Percentiles rank a stretch among this genome's conserved stretches.
These are phyloP conservation scores for Polychaeton citri DNA, from an alignment of 2,329 filamentous ascomycete species.

Conservation along the genomic window DNA sequence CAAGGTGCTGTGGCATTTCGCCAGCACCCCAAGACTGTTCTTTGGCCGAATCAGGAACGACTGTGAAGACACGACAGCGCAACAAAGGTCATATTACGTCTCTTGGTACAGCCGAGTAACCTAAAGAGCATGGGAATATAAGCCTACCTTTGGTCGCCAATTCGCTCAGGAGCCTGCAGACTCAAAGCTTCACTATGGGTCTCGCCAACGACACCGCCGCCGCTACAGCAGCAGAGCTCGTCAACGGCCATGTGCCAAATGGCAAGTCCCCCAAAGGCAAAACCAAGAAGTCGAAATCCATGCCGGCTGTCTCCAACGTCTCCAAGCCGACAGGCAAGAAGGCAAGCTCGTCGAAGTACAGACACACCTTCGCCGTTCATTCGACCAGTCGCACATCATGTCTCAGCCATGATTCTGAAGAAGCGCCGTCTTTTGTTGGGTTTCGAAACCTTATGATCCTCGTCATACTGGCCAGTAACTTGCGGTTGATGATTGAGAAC, in stretches of 20 bases:
- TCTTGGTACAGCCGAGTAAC: no score
- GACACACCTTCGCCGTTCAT: constrained; percentile 83
- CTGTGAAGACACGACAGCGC: no score
- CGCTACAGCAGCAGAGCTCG: neutral
- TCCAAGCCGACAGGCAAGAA: neutral
- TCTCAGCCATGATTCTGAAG: constrained; percentile 67
- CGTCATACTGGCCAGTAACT: constrained; percentile 80
- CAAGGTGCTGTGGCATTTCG: neutral
- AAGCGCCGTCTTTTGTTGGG: constrained; percentile 65
- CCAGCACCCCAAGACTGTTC: no score
- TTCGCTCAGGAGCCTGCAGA: no score
- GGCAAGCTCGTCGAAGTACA: constrained; percentile 51
- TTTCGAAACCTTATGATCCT: constrained; percentile 96
- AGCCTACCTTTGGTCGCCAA: no score
- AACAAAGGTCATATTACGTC: no score
- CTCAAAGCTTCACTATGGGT: neutral
- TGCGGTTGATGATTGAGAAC: constrained; percentile 92
- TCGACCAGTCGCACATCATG: constrained; percentile 58
- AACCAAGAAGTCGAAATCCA: neutral
- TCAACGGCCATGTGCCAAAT: neutral
- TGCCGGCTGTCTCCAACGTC: neutral
- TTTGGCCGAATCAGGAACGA: no score
- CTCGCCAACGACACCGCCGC: neutral
- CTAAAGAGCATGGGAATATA: no score
- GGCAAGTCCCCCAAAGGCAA: neutral